Conservation (phyloP, 331 rosid species). For the Acacia pycnantha region DNA sequence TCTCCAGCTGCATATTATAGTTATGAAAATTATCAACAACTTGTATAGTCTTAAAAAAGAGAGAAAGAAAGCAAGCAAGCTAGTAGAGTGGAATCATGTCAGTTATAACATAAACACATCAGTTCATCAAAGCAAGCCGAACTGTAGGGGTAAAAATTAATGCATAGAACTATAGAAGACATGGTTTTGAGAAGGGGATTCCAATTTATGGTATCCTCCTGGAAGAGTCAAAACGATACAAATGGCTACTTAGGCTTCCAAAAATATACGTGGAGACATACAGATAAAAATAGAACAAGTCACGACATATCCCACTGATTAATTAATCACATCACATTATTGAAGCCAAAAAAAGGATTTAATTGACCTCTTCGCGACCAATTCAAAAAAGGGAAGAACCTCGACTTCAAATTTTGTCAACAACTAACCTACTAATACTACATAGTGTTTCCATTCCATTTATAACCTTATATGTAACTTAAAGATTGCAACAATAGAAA, state of each 20-base stretch:
- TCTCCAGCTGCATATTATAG: constrained; percentile 54
- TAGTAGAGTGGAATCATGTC: constrained; percentile 11
- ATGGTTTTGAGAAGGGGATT: constrained; percentile 1
- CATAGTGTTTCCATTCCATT: constrained; percentile 3
- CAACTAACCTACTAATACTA: constrained; percentile 15
- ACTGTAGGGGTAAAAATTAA: background rate
- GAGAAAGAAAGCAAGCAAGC: constrained; percentile 5
- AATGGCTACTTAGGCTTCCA: background rate
- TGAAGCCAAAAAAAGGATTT: background rate
- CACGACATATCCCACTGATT: constrained; percentile 6
- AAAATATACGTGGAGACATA: background rate
- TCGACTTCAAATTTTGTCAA: constrained; percentile 9
- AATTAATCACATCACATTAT: background rate
- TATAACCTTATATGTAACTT: constrained; percentile 4
- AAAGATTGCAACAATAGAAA: constrained; percentile 11
- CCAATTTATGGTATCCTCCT: background rate
- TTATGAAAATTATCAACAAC: constrained; percentile 19
- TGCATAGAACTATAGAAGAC: background rate
- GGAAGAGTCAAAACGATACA: constrained; percentile 3
- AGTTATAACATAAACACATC: constrained; percentile 22
- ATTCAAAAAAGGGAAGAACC: background rate
- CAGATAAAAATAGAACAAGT: background rate
- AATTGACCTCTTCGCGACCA: constrained; percentile 17
- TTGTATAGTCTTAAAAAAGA: constrained; percentile 12
- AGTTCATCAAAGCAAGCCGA: constrained; percentile 17